Percentiles rank a stretch among this genome's conserved stretches.
Evolutionary conservation across 1,284 basidiomycete species (phyloP).

Genomic region (Hemileia vastatrix): DNA sequence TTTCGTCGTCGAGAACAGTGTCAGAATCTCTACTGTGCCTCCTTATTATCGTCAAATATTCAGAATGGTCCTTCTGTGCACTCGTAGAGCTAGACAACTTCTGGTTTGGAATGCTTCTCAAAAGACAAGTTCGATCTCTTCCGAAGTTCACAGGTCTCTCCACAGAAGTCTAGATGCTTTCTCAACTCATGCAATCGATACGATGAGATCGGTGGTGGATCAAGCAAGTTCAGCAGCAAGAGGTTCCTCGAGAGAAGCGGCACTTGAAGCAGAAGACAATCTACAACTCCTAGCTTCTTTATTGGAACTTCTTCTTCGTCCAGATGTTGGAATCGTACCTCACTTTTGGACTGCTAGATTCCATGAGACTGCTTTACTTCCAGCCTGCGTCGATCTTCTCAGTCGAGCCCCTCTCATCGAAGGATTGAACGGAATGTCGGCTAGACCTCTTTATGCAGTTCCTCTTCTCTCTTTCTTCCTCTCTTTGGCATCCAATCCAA

Average conservation of each 20-base stretch:
- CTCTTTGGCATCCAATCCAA: conserved; percentile 31
- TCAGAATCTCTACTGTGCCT: conserved; percentile 24
- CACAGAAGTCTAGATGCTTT: conserved; percentile 30
- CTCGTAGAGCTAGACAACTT: conserved; percentile 24
- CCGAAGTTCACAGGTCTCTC: conserved; percentile 29
- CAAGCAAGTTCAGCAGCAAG: conserved; percentile 8
- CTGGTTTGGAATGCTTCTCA: conserved; percentile 15
- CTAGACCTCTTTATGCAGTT: conserved; percentile 8
- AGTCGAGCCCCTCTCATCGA: conserved; percentile 28
- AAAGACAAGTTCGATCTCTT: conserved; percentile 22
- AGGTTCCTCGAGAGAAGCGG: conserved; percentile 5
- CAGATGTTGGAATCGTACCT: conserved; percentile 27
- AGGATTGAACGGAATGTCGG: neutral
- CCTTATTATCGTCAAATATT: conserved; percentile 32
- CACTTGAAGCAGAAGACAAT: conserved; percentile 28
- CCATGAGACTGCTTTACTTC: conserved; percentile 30
- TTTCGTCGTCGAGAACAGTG: conserved; percentile 33
- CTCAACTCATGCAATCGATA: conserved; percentile 29
- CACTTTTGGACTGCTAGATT: conserved; percentile 31
- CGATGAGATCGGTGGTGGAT: conserved; percentile 29
- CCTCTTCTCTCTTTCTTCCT: conserved; percentile 35
- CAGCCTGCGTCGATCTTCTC: conserved; percentile 29
- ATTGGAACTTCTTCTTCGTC: conserved; percentile 31
- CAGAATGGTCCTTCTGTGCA: conserved; percentile 29
- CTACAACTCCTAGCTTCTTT: conserved; percentile 31